Base-by-base conservation (phyloP, 2,329 filamentous ascomycete genomes). In the Cordyceps javanica region DNA sequence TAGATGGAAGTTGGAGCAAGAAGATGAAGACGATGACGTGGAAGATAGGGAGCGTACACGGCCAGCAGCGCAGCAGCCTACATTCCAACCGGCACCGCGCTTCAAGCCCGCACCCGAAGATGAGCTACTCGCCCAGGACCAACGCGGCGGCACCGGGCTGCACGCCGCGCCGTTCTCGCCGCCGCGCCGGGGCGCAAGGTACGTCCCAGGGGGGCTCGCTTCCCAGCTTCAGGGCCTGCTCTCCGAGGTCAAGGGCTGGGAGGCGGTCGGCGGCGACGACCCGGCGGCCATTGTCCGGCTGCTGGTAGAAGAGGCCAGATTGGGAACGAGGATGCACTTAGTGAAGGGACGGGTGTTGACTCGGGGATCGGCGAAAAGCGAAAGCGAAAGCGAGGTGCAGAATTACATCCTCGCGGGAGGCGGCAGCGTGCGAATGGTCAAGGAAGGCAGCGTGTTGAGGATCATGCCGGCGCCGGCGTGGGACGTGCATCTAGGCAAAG, bases 211-310 rank as follows among this genome's bases (percentile, higher is more conserved):
- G 19, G 74, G 74, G 0, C 62, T 76, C 23, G 74, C 74, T 1
- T 69, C 72, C 2, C 67, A 68, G 45, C 64, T 76, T 7, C 74
- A 76, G 59, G 69, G 69, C 14, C 74, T 72, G 71, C 64, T 76
- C 10, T 73, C 74, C 0, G 72, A 75, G 23, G 67, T 75, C 25
- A 73, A 70, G 59, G 69, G 69, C 11, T 69, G 67, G 68, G 67
- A 69, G 16, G 63, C 64, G 38, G 49, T 38, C 48, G 32, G 21
- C 49, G 6, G 59, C 62, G 13, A 19, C 57, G 14, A 59, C 57
- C n/a, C 13, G 9, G 38, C 11, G 11, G 39, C 51, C 5, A 61
- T 57, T 1, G 58, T 68, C 36, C 65, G 60, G 11, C 61, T 75
- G 16, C 58, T 41, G 3, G 62, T 75, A 7, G 66, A 69, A 9